These are phyloP conservation scores for Yamadazyma scolyti DNA, from an alignment of 805 yeast genomes.

Conservation along the genomic window DNA sequence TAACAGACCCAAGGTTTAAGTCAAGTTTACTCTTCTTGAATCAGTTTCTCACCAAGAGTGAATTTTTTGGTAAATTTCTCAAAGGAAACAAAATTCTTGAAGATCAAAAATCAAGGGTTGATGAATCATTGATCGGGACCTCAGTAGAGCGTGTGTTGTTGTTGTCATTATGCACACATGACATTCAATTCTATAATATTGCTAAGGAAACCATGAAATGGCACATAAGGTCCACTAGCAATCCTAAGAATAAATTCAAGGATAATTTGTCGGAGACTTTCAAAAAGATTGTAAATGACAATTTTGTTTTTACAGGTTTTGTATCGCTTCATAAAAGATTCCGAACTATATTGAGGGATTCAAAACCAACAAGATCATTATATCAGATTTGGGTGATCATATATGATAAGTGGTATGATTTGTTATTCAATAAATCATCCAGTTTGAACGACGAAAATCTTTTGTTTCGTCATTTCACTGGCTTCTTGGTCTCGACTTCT, in stretches of 20 bases:
- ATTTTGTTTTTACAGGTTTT: slow-evolving; percentile 59
- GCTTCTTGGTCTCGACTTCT: slow-evolving; percentile 66
- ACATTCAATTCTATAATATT: slow-evolving; percentile 38
- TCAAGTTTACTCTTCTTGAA: slow-evolving; percentile 32
- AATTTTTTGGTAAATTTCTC: slow-evolving; percentile 11
- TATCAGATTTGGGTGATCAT: slow-evolving; percentile 42
- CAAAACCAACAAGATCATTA: slow-evolving; percentile 25
- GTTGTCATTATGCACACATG: slow-evolving; percentile 40
- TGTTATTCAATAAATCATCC: slow-evolving; percentile 20
- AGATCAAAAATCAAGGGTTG: slow-evolving; percentile 9
- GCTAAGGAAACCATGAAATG: slow-evolving; percentile 35
- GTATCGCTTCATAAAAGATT: slow-evolving; percentile 71
- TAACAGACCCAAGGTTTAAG: slow-evolving; percentile 34
- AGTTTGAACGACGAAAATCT: slow-evolving; percentile 34
- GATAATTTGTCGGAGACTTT: slow-evolving; percentile 25
- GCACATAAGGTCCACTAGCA: slow-evolving; percentile 19
- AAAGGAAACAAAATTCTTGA: slow-evolving; percentile 11
- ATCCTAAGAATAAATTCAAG: slow-evolving; percentile 1
- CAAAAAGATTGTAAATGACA: slow-evolving; percentile 46
- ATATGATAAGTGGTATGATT: slow-evolving; percentile 46
- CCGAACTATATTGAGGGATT: slow-evolving; percentile 31
- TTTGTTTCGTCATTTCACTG: slow-evolving; percentile 65
- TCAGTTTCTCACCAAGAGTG: slow-evolving; percentile 26
- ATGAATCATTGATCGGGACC: slow-evolving; percentile 9
- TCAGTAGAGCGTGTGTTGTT: slow-evolving; percentile 36